These are phyloP conservation scores for Lyophyllum shimeji DNA, from an alignment of 768 basidiomycete species.

Conservation along the genomic window DNA sequence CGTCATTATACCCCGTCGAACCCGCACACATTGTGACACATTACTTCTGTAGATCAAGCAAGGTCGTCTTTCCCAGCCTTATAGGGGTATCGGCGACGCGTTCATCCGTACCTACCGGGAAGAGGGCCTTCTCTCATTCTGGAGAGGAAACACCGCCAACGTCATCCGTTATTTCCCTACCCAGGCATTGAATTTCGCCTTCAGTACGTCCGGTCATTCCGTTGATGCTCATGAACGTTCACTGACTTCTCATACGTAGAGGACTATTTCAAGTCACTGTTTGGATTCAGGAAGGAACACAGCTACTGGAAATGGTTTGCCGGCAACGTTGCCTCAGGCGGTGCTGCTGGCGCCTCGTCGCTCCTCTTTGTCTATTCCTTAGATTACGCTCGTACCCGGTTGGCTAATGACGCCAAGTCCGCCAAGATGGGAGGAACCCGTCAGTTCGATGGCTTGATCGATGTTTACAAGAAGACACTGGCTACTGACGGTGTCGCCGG, in stretches of 20 bases:
- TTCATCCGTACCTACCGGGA: constrained; percentile 90
- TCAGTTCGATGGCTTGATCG: constrained; percentile 98
- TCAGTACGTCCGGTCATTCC: constrained; percentile 72
- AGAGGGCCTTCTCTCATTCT: constrained; percentile 93
- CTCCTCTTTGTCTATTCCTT: constrained; percentile 99
- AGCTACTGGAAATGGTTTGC: constrained; percentile 99
- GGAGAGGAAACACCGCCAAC: constrained; percentile 99
- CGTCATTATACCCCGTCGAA: constrained; percentile 15
- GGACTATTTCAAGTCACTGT: constrained; percentile 98
- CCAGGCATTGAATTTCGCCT: constrained; percentile 99
- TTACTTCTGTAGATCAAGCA: constrained; percentile 84
- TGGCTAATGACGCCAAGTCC: constrained; percentile 97
- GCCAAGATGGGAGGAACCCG: constrained; percentile 87
- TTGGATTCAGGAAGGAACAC: constrained; percentile 97
- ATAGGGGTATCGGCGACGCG: constrained; percentile 95
- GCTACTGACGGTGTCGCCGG: constrained; percentile 97
- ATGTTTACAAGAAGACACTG: constrained; percentile 97
- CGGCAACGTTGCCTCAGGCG: constrained; percentile 98
- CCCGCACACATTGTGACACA: constrained; percentile 28
- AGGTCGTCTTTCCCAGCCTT: constrained; percentile 93
- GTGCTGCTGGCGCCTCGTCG: constrained; percentile 98
- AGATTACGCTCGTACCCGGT: constrained; percentile 99
- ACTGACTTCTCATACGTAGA: constrained; percentile 44
- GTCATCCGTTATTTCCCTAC: constrained; percentile 99
- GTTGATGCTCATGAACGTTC: background rate